Evolutionary conservation across 2,329 filamentous ascomycete genomes (phyloP), one percentile per base, ranked within the genome.

Genomic region (Ophiostoma angusticollis): DNA sequence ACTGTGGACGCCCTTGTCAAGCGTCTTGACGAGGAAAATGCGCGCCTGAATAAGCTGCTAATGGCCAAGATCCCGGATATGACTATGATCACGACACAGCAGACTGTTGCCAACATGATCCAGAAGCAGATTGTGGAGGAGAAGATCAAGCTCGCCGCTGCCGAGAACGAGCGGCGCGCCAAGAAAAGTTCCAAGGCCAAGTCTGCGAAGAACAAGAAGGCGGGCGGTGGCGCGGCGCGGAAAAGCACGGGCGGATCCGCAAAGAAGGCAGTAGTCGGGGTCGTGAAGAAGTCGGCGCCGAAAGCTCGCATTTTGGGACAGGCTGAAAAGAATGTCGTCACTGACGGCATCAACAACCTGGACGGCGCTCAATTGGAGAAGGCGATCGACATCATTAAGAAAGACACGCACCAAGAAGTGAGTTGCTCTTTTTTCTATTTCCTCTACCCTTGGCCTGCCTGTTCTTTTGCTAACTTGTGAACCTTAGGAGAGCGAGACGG

Each of bases 251-350:
- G 41, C 22, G 39, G 43, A 23, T 13, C 30, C 12, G 11, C 22
- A 8, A 54, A 51, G 43, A 51, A 50, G 45, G 31, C 38, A 8
- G 49, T 45, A 18, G 50, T 39, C 19, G 45, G 35, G 16, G 35
- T 54, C 4, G 40, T 42, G 65, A 74, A 51, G 40, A 56, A 54
- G 44, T 49, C 54, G 14, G 52, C 34, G 5, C 53, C 58, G 0
- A 69, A 66, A 44, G 78, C 74, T 51, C 64, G 69, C n/a, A 70
- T 71, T 39, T 73, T 83, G 52, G 75, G 85, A 31, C 79, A 75
- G 43, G 69, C 80, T 4, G 86, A 98, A 61, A 96, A 96, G 65
- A 84, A 91, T 42, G 75, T 87, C 48, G 93, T 98, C 42, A 89
- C 85, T 2, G 79, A 80, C 42, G 82, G 83, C 12, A 91, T 94